A percentile compares a stretch with the other conserved stretches of the same genome.
Conservation (phyloP, 1,139 yeast species). For the Candida glucosophila region DNA sequence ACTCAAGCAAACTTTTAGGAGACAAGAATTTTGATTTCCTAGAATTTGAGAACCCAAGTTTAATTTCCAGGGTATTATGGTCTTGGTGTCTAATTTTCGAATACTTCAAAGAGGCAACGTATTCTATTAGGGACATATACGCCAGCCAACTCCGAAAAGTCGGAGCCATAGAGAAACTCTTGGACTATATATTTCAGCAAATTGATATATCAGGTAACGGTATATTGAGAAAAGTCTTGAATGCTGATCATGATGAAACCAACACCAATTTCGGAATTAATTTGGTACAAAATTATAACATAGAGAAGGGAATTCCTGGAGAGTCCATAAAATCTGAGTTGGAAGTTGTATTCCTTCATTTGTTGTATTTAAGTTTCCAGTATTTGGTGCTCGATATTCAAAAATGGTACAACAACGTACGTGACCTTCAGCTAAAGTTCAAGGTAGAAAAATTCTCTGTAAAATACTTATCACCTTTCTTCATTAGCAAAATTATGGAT, state of each 20-base stretch:
- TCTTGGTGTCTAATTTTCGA: constrained; percentile 60
- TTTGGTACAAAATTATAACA: constrained; percentile 13
- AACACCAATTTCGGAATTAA: too few species aligned
- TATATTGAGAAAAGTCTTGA: constrained; percentile 12
- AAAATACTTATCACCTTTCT: constrained; percentile 52
- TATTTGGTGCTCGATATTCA: constrained; percentile 63
- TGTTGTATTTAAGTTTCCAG: constrained; percentile 49
- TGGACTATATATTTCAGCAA: constrained; percentile 44
- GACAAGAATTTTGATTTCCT: too few species aligned
- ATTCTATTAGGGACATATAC: constrained; percentile 53
- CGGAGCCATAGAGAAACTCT: constrained; percentile 37
- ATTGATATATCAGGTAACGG: too few species aligned
- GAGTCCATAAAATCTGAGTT: constrained; percentile 14
- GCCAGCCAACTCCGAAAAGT: constrained; percentile 46
- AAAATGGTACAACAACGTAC: constrained; percentile 59
- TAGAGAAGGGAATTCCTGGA: constrained; percentile 11
- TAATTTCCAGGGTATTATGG: constrained; percentile 53
- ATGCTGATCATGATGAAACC: constrained; percentile 6
- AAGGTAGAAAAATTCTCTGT: constrained; percentile 58
- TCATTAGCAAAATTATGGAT: constrained; percentile 51
- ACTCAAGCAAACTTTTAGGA: neutral
- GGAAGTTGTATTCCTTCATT: constrained; percentile 39
- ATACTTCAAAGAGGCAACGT: constrained; percentile 61
- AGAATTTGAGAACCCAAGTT: constrained; percentile 6
- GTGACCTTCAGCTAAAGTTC: constrained; percentile 48